Percentiles rank a stretch among this genome's conserved stretches.
Evolutionary conservation across 495 filamentous ascomycete genomes (phyloP).

Genomic region (Aspergillus carlsbadensis): DNA sequence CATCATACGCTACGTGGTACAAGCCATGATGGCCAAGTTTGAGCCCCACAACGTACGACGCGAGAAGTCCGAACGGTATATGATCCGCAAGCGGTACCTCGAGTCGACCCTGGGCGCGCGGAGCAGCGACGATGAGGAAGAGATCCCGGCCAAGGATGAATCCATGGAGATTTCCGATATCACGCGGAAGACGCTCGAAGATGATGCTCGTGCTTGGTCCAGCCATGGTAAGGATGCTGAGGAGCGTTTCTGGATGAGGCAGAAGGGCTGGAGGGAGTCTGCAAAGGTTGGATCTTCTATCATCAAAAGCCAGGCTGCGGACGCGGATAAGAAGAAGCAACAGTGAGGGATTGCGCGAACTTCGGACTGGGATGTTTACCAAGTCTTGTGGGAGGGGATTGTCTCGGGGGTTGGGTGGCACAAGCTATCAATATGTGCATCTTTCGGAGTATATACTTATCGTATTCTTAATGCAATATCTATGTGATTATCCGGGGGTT

Average conservation of each 20-base stretch:
- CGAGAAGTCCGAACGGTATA: conserved; percentile 72
- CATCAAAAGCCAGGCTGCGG: conserved; percentile 49
- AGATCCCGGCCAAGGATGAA: conserved; percentile 14
- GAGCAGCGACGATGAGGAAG: conserved; percentile 28
- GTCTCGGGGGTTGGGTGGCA: no score
- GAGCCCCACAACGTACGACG: conserved; percentile 82
- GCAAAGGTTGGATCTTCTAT: conserved; percentile 55
- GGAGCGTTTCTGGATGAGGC: conserved; percentile 67
- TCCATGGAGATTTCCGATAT: conserved; percentile 32
- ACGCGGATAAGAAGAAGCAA: conserved; percentile 54
- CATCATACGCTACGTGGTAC: conserved; percentile 65
- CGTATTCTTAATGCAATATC: no score
- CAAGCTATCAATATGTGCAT: no score
- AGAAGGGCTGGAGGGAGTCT: conserved; percentile 62
- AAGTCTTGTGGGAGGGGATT: no score
- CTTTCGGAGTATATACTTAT: no score
- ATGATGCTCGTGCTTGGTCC: conserved; percentile 65
- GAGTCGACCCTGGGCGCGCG: conserved; percentile 43
- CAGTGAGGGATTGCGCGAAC: conserved; percentile 33
- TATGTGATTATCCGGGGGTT: no score
- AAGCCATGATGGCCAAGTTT: conserved; percentile 69
- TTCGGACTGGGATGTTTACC: no score
- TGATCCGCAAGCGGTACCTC: conserved; percentile 69
- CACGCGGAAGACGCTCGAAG: conserved; percentile 50
- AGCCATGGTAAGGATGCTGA: conserved; percentile 52